These are phyloP conservation scores for Filosporella fistucella DNA, from an alignment of 495 filamentous ascomycete genomes.

Conservation along the genomic window DNA sequence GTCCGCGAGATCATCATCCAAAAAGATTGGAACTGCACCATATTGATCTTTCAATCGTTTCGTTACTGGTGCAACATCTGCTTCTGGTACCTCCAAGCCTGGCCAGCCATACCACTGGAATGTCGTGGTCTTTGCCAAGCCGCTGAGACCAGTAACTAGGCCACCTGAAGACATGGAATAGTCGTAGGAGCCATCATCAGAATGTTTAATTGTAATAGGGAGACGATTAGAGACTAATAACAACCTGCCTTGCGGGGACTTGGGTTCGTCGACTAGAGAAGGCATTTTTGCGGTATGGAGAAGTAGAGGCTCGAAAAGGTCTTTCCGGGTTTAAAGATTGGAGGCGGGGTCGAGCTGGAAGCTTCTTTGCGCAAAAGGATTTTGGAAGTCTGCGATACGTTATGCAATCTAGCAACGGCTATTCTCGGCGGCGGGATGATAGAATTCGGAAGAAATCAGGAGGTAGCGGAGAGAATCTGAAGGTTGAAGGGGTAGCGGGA, in stretches of 20 bases:
- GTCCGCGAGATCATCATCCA: constrained; percentile 75
- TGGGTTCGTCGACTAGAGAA: constrained; percentile 16
- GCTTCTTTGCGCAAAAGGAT: too few species aligned
- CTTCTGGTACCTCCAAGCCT: constrained; percentile 76
- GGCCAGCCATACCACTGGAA: constrained; percentile 99
- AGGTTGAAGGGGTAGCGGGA: too few species aligned
- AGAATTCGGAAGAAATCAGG: too few species aligned
- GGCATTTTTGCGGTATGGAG: too few species aligned
- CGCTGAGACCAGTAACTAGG: constrained; percentile 84
- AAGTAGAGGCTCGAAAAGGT: too few species aligned
- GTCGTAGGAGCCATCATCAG: constrained; percentile 74
- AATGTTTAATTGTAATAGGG: constrained; percentile 91
- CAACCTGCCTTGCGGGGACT: constrained; percentile 37
- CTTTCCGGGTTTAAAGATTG: too few species aligned
- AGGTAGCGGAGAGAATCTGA: too few species aligned
- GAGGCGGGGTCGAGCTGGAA: too few species aligned
- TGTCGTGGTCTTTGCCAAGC: constrained; percentile 82
- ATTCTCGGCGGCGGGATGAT: too few species aligned
- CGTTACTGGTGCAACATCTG: constrained; percentile 58
- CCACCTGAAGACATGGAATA: constrained; percentile 96
- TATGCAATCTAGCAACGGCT: too few species aligned
- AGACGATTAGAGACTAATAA: constrained; percentile 91
- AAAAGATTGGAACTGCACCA: constrained; percentile 69
- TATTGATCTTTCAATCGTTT: constrained; percentile 69
- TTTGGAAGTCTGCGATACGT: too few species aligned